Percentiles rank a stretch among this genome's conserved stretches.
Conservation (phyloP, 2,329 filamentous ascomycete genomes). For the Arachnomyces sp. region DNA sequence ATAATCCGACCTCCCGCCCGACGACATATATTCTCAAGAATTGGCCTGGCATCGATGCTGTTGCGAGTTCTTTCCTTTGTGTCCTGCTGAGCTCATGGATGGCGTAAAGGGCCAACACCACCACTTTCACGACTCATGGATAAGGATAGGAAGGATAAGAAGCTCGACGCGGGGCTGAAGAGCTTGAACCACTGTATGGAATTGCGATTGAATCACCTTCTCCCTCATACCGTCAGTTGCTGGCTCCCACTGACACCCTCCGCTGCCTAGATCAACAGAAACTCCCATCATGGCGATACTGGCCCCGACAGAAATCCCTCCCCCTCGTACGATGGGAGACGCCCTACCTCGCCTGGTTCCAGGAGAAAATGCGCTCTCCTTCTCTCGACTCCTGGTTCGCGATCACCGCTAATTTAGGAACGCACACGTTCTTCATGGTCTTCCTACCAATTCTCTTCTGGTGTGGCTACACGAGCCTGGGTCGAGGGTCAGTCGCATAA, state of each 20-base stretch:
- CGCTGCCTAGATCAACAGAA: slow-evolving; percentile 61
- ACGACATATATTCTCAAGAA: no score
- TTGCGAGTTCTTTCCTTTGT: no score
- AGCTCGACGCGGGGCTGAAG: slow-evolving; percentile 59
- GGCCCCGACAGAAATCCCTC: slow-evolving; percentile 68
- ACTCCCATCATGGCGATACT: slow-evolving; percentile 83
- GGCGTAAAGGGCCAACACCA: neutral
- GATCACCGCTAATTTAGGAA: slow-evolving; percentile 89
- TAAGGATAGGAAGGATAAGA: slow-evolving; percentile 27
- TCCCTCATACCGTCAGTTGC: slow-evolving; percentile 1
- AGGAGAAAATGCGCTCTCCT: slow-evolving; percentile 70
- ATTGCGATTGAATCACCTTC: slow-evolving; percentile 3
- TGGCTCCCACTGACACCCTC: neutral
- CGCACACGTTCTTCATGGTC: slow-evolving; percentile 98
- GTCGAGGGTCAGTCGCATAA: slow-evolving; percentile 62
- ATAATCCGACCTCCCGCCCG: no score
- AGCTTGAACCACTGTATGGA: slow-evolving; percentile 67
- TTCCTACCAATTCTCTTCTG: slow-evolving; percentile 91
- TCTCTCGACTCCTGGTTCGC: slow-evolving; percentile 94
- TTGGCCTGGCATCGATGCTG: no score
- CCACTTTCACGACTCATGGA: slow-evolving; percentile 23
- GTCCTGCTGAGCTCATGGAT: no score
- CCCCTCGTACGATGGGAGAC: slow-evolving; percentile 92
- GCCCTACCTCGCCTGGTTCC: slow-evolving; percentile 80
- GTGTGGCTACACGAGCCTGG: slow-evolving; percentile 80